Evolutionary conservation across 176 grass and related monocot species (phyloP), one percentile per base, ranked within the genome.

Genomic region (Oryza nivara): DNA sequence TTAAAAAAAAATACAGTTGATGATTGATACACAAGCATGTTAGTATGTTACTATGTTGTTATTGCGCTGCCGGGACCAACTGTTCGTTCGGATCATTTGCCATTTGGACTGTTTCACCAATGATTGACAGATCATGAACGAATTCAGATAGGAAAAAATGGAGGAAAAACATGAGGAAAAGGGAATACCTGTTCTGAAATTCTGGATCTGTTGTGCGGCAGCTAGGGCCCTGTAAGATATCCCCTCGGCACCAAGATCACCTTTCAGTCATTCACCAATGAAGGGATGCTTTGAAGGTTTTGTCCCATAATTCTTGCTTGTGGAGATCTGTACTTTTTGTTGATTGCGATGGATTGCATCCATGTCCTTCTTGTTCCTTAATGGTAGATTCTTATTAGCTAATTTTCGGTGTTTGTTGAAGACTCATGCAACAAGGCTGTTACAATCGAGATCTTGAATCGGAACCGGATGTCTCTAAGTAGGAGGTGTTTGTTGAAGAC

Each of bases 201-300:
- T 76, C 49, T 76, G 15, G 74, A 60, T 76, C 49, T 58, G 51
- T 17, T 36, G 34, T 76, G 74, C 36, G 49, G 54, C 16, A 38
- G 49, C 49, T 38, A 76, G 75, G 36, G 34, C 75, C 75, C 75
- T 77, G 75, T 11, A 17, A 64, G 56, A 77, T 65, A 30, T 77
- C 35, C 75, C 75, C 23, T 65, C 56, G 12, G 75, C 17, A 23
- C 32, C 75, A 63, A 40, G 56, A 78, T 78, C 56, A 43, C n/a
- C 58, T 63, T 63, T 63, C 58, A 63, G 58, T 63, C 58, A 63
- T 63, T 63, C 58, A 23, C 54, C 20, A 64, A 15, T 63, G 35
- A 56, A 35, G 14, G 20, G 51, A 19, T 11, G 69, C 56, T 76
- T 28, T 36, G 49, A 76, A 56, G 28, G 30, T 20, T 76, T 76